phyloP scores from a whole-genome alignment of 257 asterid species.

The Fraxinus pennsylvanica region DNA sequence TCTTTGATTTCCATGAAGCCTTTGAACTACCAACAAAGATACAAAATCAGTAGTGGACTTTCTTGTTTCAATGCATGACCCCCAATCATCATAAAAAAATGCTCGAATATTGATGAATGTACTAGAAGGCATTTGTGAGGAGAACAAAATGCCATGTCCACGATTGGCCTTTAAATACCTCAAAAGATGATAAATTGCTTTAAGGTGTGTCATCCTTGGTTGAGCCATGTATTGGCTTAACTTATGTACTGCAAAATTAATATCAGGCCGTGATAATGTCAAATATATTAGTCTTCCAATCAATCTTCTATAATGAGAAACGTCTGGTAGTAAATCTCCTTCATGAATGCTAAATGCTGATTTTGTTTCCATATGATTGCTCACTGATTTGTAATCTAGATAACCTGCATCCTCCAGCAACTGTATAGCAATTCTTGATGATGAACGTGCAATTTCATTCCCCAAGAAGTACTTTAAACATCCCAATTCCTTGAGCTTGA shows the following conservation, averaged over 20 bases:
- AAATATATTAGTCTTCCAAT: neutral
- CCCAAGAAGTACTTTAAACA: neutral
- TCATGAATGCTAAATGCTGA: neutral
- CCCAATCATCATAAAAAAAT: too few relatives aligned
- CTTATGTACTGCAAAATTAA: neutral
- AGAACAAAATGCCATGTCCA: neutral
- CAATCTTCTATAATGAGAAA: neutral
- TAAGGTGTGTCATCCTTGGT: neutral
- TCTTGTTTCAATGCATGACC: too few relatives aligned
- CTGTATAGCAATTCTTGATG: too few relatives aligned
- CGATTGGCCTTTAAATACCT: neutral
- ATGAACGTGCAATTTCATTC: neutral
- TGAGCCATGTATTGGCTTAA: neutral
- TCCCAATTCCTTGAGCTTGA: constrained; percentile 1
- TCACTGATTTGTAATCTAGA: neutral
- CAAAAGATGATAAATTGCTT: neutral
- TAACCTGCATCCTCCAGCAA: neutral
- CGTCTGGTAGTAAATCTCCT: neutral
- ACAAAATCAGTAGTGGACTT: too few relatives aligned
- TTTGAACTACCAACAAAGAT: too few relatives aligned
- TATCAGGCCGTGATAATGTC: neutral
- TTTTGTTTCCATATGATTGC: neutral
- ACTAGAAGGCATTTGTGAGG: too few relatives aligned
- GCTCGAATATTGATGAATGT: too few relatives aligned
- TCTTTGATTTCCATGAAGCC: too few relatives aligned